Evolutionary conservation across 345 rosid genomes (phyloP).

Genomic region (Moricandia moricandioides): DNA sequence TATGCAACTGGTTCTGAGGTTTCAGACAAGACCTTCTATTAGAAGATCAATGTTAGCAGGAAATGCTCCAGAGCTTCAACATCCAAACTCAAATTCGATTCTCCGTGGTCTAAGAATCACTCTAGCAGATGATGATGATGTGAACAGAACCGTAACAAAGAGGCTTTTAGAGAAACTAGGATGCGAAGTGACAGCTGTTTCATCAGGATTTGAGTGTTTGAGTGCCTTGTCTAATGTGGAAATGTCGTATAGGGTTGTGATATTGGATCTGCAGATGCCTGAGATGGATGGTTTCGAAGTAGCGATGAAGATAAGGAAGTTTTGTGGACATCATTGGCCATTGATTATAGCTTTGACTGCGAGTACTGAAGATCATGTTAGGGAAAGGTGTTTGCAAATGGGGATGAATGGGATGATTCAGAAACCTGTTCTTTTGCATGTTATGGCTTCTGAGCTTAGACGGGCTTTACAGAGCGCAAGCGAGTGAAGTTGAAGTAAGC

Average conservation of each 20-base stretch:
- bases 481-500: slow-evolving; percentile 38
- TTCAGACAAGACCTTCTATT: slow-evolving; percentile 50
- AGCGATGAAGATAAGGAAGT: slow-evolving; percentile 80
- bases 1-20: slow-evolving; percentile 70
- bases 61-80: slow-evolving; percentile 46
- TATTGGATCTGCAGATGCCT: slow-evolving; percentile 87
- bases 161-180: slow-evolving; percentile 83
- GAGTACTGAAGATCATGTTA: slow-evolving; percentile 70
- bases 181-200: slow-evolving; percentile 76
- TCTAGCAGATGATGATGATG: slow-evolving; percentile 70
- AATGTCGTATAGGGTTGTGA: slow-evolving; percentile 55
- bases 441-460: slow-evolving; percentile 74
- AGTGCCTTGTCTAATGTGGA: slow-evolving; percentile 54
- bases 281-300: slow-evolving; percentile 96
- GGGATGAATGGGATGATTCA: slow-evolving; percentile 90
- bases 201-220: slow-evolving; percentile 88
- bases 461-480: slow-evolving; percentile 67
- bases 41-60: slow-evolving; percentile 43
- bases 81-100: slow-evolving; percentile 48
- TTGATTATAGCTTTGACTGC: slow-evolving; percentile 86
- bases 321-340: slow-evolving; percentile 69
- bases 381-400: slow-evolving; percentile 68
- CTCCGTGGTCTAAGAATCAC: slow-evolving; percentile 66
- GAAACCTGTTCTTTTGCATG: slow-evolving; percentile 81
- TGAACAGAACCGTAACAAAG: slow-evolving; percentile 74